Percentiles rank a stretch among this genome's conserved stretches.
Conservation (phyloP, 139 green algal species). For the Chlorella ohadii region DNA sequence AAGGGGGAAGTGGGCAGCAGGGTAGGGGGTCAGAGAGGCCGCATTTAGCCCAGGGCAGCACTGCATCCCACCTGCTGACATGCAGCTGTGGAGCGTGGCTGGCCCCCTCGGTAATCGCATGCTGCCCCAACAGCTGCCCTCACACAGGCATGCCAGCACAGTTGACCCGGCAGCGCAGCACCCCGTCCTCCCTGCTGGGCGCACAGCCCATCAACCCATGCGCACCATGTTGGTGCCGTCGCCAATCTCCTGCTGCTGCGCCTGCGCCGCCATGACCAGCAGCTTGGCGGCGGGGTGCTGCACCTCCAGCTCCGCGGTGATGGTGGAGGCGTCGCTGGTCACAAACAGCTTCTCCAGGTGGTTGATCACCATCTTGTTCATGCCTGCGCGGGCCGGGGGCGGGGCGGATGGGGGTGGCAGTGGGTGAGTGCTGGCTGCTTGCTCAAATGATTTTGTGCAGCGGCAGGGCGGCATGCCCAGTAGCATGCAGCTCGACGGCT, state of each 20-base stretch:
- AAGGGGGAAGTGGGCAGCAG: not conserved
- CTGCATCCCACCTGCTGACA: too few relatives aligned
- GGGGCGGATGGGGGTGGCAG: not conserved
- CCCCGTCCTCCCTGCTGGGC: not conserved
- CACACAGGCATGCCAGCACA: not conserved
- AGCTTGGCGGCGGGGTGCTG: slow-evolving; percentile 97
- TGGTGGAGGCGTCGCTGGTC: slow-evolving; percentile 95
- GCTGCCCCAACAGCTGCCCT: not conserved
- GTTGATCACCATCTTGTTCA: slow-evolving; percentile 99
- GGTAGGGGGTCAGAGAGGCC: not conserved
- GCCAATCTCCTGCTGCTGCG: slow-evolving; percentile 96
- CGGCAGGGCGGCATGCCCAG: not conserved
- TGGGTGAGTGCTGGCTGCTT: too few relatives aligned
- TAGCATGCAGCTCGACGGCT: too few relatives aligned
- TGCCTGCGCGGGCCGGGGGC: slow-evolving; percentile 78
- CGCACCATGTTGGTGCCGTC: slow-evolving; percentile 97
- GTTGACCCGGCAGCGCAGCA: not conserved
- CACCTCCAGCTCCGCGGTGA: slow-evolving; percentile 96
- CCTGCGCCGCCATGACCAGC: slow-evolving; percentile 91
- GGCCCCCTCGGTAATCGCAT: too few relatives aligned
- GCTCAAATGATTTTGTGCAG: too few relatives aligned
- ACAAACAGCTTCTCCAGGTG: slow-evolving; percentile 99
- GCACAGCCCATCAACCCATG: not conserved
- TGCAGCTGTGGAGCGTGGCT: too few relatives aligned
- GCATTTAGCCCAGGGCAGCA: too few relatives aligned